Evolutionary conservation across 805 yeast genomes (phyloP), one percentile per base, ranked within the genome.

Genomic region (Wickerhamia fluorescens): DNA sequence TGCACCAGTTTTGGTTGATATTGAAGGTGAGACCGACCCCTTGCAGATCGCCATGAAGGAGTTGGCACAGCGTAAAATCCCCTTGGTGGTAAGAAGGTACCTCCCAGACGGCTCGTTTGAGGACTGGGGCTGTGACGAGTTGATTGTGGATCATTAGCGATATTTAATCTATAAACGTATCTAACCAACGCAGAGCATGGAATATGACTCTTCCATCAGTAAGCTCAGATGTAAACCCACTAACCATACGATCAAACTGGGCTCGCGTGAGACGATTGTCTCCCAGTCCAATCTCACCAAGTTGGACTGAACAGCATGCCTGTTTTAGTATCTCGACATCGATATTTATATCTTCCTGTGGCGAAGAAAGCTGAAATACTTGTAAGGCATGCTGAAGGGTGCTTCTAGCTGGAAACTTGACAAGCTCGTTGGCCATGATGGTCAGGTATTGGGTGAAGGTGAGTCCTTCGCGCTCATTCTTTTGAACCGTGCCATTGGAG

Each of bases 21-120:
- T 92, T 34, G 99, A 92, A 61, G 98, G 98, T 51, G 99, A 94
- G 58, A 94, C 98, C 3, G 99, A 92, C 56, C 98, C 99, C 9
- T 67, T 92, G 51, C 96, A 88, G 58, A 92, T 92, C 38, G 96
- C 99, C 36, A 81, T 86, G 85, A 92, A 94, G 58, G 99, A 92
- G 58, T 71, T 92, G 39, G 75, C 94, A 1, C 97, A 92, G 58
- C 78, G 84, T 58, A 92, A 88, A 56, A 87, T 94, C 33, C 99
- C 98, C 1, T 70, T 92, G 47, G 94, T 94, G 25, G 84, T 92
- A 27, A 77, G 99, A 71, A 73, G 99, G 59, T 94, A 86, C 53
- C 70, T 92, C 44, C 98, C 99, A 3, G 98, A 94, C 53, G 95
- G 97, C 5, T 75, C 94, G 30, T 89, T 76, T 49, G 98, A 92